Conservation (phyloP, 176 grass and related monocot species). For the Avena atlantica region DNA sequence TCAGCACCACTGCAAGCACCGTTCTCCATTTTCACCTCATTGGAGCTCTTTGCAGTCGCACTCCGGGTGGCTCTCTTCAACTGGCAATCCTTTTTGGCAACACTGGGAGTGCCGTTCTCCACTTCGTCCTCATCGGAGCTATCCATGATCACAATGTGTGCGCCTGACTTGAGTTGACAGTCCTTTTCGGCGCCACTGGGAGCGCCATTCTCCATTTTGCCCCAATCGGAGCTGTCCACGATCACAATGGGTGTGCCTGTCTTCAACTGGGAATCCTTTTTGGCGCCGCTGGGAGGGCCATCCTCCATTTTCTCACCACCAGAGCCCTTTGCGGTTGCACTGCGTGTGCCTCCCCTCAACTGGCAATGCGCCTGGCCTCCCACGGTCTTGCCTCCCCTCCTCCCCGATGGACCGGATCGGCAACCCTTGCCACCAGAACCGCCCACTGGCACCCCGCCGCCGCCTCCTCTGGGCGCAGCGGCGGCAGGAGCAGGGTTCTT, state of each 20-base stretch:
- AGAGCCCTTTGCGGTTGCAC: neutral
- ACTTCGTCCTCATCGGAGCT: no score
- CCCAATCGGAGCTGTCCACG: constrained; percentile 1
- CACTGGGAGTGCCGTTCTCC: no score
- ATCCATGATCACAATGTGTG: neutral
- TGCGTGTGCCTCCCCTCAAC: neutral
- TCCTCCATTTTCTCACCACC: neutral
- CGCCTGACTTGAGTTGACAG: neutral
- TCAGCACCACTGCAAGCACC: neutral
- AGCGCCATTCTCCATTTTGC: neutral
- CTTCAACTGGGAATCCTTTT: neutral
- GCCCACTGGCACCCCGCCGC: neutral
- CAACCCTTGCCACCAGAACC: neutral
- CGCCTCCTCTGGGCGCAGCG: neutral
- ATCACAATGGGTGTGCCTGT: neutral
- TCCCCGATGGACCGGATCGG: neutral
- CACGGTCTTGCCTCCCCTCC: neutral
- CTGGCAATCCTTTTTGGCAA: neutral
- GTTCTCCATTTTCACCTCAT: neutral
- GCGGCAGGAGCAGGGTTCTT: neutral
- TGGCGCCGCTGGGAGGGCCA: neutral
- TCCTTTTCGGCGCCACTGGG: neutral
- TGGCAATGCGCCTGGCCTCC: neutral
- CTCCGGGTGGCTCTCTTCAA: neutral
- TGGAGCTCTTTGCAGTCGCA: constrained; percentile 14